phyloP scores from a whole-genome alignment of 306 rosid species.

The Astragalus membranaceus region DNA sequence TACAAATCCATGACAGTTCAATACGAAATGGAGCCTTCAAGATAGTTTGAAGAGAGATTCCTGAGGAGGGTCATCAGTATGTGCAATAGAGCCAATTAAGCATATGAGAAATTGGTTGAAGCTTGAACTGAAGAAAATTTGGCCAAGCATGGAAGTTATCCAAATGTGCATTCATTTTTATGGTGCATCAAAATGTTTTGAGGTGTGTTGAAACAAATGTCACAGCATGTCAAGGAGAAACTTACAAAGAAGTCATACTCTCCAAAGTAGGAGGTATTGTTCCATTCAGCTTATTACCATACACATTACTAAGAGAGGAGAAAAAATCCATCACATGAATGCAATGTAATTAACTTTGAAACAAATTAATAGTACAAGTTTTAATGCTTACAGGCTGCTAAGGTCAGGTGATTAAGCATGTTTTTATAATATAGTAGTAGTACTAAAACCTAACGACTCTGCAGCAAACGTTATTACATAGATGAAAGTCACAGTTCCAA shows the following conservation, averaged over 20 bases:
- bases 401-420: conserved; percentile 23
- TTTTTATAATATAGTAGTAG: no score
- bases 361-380: background rate
- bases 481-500: no score
- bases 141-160: background rate
- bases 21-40: conserved; percentile 73
- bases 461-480: no score
- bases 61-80: conserved; percentile 29
- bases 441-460: no score
- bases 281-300: conserved; percentile 87
- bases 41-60: conserved; percentile 80
- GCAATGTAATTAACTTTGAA: background rate
- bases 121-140: background rate
- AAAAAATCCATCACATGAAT: background rate
- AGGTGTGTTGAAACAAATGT: no score
- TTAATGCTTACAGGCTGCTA: conserved; percentile 79
- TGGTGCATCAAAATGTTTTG: background rate
- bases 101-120: background rate
- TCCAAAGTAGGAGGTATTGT: no score
- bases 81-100: background rate
- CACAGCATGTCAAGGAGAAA: no score
- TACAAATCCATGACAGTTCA: conserved; percentile 88
- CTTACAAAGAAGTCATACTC: no score
- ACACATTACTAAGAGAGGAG: conserved; percentile 35
- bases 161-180: background rate